A percentile compares a stretch with the other conserved stretches of the same genome.
Evolutionary conservation across 371 early-diverging fungal genomes (phyloP).

Genomic region (Smittium mucronatum): DNA sequence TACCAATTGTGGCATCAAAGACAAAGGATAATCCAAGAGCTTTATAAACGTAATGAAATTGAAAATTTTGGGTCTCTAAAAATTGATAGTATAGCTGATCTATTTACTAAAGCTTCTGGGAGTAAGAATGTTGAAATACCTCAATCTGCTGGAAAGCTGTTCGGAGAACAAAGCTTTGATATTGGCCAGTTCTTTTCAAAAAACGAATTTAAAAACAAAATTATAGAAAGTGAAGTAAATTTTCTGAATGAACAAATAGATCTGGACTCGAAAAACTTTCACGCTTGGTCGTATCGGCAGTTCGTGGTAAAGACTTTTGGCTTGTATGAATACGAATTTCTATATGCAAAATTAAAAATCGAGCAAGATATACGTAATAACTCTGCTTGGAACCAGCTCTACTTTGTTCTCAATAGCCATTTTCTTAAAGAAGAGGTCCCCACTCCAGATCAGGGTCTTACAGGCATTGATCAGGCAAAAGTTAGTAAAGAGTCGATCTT

Average conservation of each 20-base stretch:
- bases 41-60: constrained; percentile 22
- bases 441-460: background rate
- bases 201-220: constrained; percentile 58
- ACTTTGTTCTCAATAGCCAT: constrained; percentile 44
- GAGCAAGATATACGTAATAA: constrained; percentile 84
- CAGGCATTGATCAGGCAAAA: background rate
- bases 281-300: constrained; percentile 93
- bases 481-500: background rate
- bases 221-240: constrained; percentile 70
- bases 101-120: constrained; percentile 31
- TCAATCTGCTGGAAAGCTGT: constrained; percentile 16
- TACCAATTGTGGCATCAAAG: constrained; percentile 94
- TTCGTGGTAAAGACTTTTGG: constrained; percentile 68
- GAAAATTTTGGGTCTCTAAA: constrained; percentile 21
- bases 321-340: constrained; percentile 67
- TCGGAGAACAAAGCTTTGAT: constrained; percentile 48
- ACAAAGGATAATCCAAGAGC: constrained; percentile 56
- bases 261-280: constrained; percentile 92
- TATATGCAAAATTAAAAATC: constrained; percentile 51
- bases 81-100: background rate
- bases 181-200: constrained; percentile 50
- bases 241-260: constrained; percentile 57
- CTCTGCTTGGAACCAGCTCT: constrained; percentile 95
- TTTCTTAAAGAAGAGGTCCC: constrained; percentile 11
- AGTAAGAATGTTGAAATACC: background rate